Evolutionary conservation across 306 rosid genomes (phyloP).

Genomic region (Prunus mongolica): DNA sequence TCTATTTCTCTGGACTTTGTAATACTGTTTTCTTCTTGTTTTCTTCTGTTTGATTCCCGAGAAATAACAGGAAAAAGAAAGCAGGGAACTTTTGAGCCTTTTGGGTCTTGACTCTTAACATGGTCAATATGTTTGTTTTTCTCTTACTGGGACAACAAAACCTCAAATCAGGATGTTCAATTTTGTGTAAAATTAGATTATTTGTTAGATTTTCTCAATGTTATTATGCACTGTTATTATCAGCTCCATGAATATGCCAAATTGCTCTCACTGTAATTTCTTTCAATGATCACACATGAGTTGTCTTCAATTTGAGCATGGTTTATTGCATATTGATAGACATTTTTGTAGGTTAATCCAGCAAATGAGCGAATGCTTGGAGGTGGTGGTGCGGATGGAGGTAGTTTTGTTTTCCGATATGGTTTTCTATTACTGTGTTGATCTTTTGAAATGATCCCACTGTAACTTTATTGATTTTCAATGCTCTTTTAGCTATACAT

Average conservation of each 20-base stretch:
- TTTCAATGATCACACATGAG: neutral
- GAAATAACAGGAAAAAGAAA: neutral
- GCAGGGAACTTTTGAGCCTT: neutral
- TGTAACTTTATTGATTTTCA: neutral
- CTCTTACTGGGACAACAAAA: neutral
- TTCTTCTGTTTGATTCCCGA: neutral
- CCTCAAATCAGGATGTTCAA: neutral
- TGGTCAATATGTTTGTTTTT: neutral
- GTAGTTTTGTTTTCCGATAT: constrained; percentile 25
- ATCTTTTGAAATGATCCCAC: neutral
- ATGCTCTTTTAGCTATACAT: constrained; percentile 60
- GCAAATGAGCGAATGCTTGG: constrained; percentile 95
- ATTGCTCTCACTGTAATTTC: neutral
- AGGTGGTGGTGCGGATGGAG: constrained; percentile 97
- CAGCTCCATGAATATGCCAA: neutral
- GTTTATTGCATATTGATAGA: neutral
- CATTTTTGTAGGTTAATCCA: constrained; percentile 65
- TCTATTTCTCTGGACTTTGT: constrained; percentile 10
- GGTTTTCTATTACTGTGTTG: neutral
- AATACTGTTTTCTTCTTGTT: neutral
- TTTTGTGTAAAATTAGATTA: neutral
- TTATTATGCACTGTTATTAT: neutral
- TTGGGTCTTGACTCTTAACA: neutral
- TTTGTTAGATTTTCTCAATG: neutral
- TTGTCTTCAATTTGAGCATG: neutral